These are phyloP conservation scores for Chalciporus piperatus DNA, from an alignment of 768 basidiomycete genomes.

Conservation along the genomic window DNA sequence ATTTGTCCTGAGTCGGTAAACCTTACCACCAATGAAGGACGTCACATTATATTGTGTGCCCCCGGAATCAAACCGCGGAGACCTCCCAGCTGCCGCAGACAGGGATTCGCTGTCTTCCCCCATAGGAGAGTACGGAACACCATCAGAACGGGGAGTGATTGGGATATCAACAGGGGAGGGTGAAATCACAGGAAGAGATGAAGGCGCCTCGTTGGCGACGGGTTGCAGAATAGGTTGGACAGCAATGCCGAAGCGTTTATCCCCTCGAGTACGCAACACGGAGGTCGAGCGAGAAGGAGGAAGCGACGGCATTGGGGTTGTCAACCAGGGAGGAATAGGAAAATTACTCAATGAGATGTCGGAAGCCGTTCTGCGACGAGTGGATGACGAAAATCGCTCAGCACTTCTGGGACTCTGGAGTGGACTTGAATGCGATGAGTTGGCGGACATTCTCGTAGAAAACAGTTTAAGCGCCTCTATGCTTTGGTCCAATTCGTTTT, in stretches of 20 bases:
- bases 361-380: constrained; percentile 24
- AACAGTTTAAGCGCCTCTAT: constrained; percentile 57
- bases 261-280: constrained; percentile 21
- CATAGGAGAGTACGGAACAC: constrained; percentile 18
- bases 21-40: constrained; percentile 61
- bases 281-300: constrained; percentile 13
- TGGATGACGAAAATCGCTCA: constrained; percentile 24
- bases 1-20: not conserved
- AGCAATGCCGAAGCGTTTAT: constrained; percentile 19
- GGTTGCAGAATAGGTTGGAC: not conserved
- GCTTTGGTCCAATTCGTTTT: constrained; percentile 60
- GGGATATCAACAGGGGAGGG: constrained; percentile 22
- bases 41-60: constrained; percentile 69
- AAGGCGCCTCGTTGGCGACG: constrained; percentile 2
- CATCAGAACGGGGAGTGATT: constrained; percentile 10
- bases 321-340: constrained; percentile 54
- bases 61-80: constrained; percentile 36
- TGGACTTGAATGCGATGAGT: constrained; percentile 33
- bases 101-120: constrained; percentile 12
- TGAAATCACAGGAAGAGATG: constrained; percentile 29
- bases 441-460: constrained; percentile 26
- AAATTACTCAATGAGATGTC: constrained; percentile 75
- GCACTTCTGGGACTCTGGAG: constrained; percentile 19
- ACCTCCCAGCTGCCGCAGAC: constrained; percentile 12
- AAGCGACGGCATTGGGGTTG: constrained; percentile 14